A percentile compares a stretch with the other conserved stretches of the same genome.
These are phyloP conservation scores for Pseudevernia furfuracea DNA, from an alignment of 495 filamentous ascomycete genomes.

Conservation along the genomic window DNA sequence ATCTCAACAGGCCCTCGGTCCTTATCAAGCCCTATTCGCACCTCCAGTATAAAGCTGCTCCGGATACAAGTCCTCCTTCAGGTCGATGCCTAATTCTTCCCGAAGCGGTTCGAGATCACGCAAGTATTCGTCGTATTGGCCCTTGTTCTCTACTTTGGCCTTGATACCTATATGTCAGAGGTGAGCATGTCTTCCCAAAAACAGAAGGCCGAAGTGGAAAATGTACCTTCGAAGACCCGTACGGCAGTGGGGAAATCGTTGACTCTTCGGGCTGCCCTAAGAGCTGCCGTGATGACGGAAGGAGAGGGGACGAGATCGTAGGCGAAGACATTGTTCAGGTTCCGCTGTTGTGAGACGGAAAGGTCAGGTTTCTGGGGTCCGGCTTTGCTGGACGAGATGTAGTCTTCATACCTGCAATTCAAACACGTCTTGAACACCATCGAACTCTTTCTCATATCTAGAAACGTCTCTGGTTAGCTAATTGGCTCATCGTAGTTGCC, in stretches of 20 bases:
- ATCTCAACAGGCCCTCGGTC: neutral
- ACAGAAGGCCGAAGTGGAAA: constrained; percentile 9
- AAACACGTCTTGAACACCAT: constrained; percentile 94
- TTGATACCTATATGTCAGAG: constrained; percentile 65
- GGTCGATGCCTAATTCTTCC: constrained; percentile 82
- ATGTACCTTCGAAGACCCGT: constrained; percentile 90
- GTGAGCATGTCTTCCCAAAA: constrained; percentile 9
- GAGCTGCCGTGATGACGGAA: constrained; percentile 81
- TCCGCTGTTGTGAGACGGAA: constrained; percentile 54
- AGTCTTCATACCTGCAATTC: constrained; percentile 83
- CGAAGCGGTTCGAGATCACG: constrained; percentile 83
- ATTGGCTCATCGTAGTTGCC: constrained; percentile 9
- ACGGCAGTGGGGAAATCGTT: constrained; percentile 99
- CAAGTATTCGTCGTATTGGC: constrained; percentile 97
- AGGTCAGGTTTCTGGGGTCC: neutral
- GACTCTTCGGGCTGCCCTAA: constrained; percentile 86
- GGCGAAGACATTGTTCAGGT: constrained; percentile 99
- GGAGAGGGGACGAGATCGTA: constrained; percentile 98
- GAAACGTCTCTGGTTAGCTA: constrained; percentile 30
- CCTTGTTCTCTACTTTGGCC: constrained; percentile 97
- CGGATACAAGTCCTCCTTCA: constrained; percentile 94
- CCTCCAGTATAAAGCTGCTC: constrained; percentile 46
- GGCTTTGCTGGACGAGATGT: neutral
- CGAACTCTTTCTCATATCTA: constrained; percentile 99
- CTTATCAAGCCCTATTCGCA: constrained; percentile 17